Base-by-base conservation (phyloP, 768 basidiomycete genomes). In the Crassisporium funariophilum region DNA sequence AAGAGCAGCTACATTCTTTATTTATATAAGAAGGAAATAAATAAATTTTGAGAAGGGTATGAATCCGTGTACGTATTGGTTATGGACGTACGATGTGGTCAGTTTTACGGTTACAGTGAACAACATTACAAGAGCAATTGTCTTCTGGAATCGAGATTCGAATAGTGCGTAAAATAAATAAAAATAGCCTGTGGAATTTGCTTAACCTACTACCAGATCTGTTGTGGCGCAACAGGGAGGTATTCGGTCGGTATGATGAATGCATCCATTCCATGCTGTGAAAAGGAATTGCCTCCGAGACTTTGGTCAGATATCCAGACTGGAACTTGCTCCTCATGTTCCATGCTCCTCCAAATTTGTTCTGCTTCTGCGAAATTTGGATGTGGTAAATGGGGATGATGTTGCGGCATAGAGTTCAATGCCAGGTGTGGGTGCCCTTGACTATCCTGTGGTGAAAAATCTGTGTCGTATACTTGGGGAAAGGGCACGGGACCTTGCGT, bases 231-330 rank as follows among this genome's bases (percentile, higher is more conserved):
- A 47, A 83, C 71, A 2, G 86, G 83, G 41, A 89, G 74, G 56
- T 85, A 90, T 60, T 90, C 85, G 22, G 72, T 66, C 12, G 90
- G 90, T 27, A 92, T 73, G 37, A 92, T 71, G 68, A 91, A 91
- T 4, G 90, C 88, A 58, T 92, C 87, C 72, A 92, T 88, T 52
- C 91, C 90, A 57, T 87, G 79, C 63, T 89, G 87, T 23, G 82
- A 77, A 66, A 90, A 87, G 6, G 82, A 78, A 56, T 71, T 79
- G 39, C 87, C 89, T 35, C 89, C 90, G 2, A 91, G 67, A 54
- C 78, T 88, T 63, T 88, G 86, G 63, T 92, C 90, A 25, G 88
- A 88, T 35, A 91, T 82, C 89, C 89, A 92, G 20, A 91, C 83
- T 15, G 90, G 89, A 8, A 90, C 71, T 55, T 89, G 87, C 58